Evolutionary conservation across 169 alveolate genomes (phyloP).

Genomic region (Eimeria praecox): DNA sequence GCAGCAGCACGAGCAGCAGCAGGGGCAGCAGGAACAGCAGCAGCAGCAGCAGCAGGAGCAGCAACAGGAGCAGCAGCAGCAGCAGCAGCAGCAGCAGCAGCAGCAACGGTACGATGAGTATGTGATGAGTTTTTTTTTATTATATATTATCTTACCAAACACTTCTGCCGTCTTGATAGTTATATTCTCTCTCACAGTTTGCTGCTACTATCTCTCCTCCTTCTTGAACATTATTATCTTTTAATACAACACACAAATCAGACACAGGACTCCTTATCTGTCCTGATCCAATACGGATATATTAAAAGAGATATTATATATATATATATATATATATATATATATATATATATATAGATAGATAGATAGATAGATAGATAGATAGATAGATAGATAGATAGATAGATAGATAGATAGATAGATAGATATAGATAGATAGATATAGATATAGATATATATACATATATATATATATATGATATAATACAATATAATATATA

Average conservation of each 20-base stretch:
- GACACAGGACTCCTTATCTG: slow-evolving; percentile 85
- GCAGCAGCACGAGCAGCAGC: slow-evolving; percentile 13
- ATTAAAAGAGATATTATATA: too few relatives aligned
- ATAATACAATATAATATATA: too few relatives aligned
- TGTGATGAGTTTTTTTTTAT: not conserved
- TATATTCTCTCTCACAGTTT: slow-evolving; percentile 82
- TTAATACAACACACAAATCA: slow-evolving; percentile 89
- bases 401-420: too few relatives aligned
- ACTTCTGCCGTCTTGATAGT: slow-evolving; percentile 77
- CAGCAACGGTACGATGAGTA: not conserved
- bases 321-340: too few relatives aligned
- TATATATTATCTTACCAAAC: slow-evolving; percentile 17
- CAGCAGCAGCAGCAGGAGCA: slow-evolving; percentile 22
- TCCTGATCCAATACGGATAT: slow-evolving; percentile 35
- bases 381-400: too few relatives aligned
- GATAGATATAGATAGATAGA: too few relatives aligned
- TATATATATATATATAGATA: too few relatives aligned
- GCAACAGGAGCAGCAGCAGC: slow-evolving; percentile 4
- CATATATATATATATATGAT: too few relatives aligned
- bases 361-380: too few relatives aligned
- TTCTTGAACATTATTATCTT: slow-evolving; percentile 87
- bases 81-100: slow-evolving; percentile 32
- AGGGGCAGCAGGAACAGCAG: not conserved
- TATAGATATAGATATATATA: too few relatives aligned
- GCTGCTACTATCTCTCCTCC: slow-evolving; percentile 88